Conservation (phyloP, 2,329 filamentous ascomycete species). For the Penicillium sp. region DNA sequence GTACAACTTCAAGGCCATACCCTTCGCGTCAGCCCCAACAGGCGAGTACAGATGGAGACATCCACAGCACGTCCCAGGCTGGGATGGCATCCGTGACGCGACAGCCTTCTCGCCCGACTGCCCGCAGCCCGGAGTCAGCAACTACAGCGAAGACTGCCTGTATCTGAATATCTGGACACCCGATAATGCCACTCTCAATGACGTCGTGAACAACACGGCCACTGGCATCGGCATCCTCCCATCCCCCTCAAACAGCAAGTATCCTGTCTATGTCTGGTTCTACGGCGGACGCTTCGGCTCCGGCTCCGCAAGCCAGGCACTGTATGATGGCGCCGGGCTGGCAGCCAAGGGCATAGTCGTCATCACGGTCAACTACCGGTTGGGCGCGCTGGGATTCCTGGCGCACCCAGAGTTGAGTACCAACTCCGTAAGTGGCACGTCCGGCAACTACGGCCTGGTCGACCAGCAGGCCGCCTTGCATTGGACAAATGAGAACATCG, state of each 20-base stretch:
- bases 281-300: not conserved
- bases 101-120: not conserved
- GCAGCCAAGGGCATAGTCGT: slow-evolving; percentile 10
- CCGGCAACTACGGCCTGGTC: slow-evolving; percentile 18
- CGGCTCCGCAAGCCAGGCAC: not conserved
- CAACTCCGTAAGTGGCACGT: not conserved
- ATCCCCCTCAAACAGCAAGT: not conserved
- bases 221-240: not conserved
- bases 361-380: slow-evolving; percentile 21
- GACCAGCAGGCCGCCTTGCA: slow-evolving; percentile 17
- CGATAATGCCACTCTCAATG: not conserved
- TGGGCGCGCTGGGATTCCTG: slow-evolving; percentile 22
- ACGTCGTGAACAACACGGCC: not conserved
- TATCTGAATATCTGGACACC: not conserved
- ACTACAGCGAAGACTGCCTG: not conserved
- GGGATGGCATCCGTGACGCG: slow-evolving; percentile 14
- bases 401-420: slow-evolving; percentile 3
- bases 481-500: slow-evolving; percentile 26
- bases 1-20: slow-evolving; percentile 11
- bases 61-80: slow-evolving; percentile 18
- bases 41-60: slow-evolving; percentile 23
- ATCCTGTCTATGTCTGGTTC: not conserved
- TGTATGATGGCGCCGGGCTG: not conserved
- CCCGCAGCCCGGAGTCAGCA: not conserved
- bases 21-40: slow-evolving; percentile 23